These are phyloP conservation scores for Neocatenulostroma microsporum DNA, from an alignment of 2,329 filamentous ascomycete genomes.

Conservation along the genomic window DNA sequence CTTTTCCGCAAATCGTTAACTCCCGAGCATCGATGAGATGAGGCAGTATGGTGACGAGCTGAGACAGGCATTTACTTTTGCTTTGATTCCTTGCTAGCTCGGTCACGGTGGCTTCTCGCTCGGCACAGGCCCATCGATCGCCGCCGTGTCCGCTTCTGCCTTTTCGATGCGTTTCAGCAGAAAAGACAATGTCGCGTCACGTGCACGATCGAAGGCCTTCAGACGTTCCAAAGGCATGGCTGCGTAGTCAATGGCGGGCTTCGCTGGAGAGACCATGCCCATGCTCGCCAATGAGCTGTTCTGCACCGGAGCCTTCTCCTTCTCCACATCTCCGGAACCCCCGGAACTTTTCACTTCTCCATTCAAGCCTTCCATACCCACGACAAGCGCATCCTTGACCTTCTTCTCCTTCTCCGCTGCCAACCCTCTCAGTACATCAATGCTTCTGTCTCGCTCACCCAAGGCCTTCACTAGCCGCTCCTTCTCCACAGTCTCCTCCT, in stretches of 20 bases:
- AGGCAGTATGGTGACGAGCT: no score
- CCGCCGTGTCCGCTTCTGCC: conserved; percentile 32
- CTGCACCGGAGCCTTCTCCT: neutral
- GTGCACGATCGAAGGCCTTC: conserved; percentile 40
- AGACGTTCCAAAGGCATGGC: conserved; percentile 36
- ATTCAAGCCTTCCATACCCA: conserved; percentile 10
- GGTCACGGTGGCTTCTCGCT: no score
- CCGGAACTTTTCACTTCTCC: conserved; percentile 5
- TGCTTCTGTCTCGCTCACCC: conserved; percentile 41
- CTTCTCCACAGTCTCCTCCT: conserved; percentile 24
- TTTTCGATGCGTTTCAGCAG: conserved; percentile 47
- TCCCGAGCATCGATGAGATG: no score
- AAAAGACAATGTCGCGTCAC: conserved; percentile 47
- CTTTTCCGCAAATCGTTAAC: no score
- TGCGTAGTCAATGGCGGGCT: conserved; percentile 33
- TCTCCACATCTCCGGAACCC: neutral
- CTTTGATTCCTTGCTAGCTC: no score
- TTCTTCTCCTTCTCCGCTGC: conserved; percentile 39
- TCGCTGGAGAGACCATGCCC: conserved; percentile 9
- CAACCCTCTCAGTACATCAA: conserved; percentile 39
- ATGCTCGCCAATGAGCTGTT: neutral
- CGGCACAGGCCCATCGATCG: no score
- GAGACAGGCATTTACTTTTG: no score
- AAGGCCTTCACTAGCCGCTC: conserved; percentile 37
- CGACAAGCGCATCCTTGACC: conserved; percentile 20